Base-by-base conservation (phyloP, 2,329 filamentous ascomycete species). In the Hypoxylon sp. region DNA sequence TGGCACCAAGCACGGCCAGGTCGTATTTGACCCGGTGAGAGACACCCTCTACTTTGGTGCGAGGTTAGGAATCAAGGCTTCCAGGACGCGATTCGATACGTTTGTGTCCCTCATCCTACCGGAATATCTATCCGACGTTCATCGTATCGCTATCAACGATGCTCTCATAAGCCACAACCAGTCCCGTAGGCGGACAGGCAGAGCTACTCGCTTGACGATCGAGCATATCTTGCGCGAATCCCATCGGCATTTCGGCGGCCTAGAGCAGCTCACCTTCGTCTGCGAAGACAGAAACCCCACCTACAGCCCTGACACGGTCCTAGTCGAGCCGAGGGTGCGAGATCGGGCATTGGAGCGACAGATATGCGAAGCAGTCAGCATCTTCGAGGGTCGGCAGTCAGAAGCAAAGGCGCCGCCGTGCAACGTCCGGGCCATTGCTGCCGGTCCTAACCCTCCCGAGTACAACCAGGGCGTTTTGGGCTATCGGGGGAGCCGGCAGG, bases 31-130 rank as follows among this genome's bases (percentile, higher is more conserved):
- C 57, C 70, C 74, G 0, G 48, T 63, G 11, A 65, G 64, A 46
- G 80, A 83, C 56, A 73, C 79, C n/a, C 70, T 82, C 48, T 82
- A 78, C 66, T 81, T 82, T 61, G 79, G 79, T 29, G 73, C 75
- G 9, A 72, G 76, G 26, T 67, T 76, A 21, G 79, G 78, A 48
- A 77, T 74, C 69, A 78, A 78, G 74, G 77, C 76, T 17, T 73
- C 78, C 47, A 74, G 77, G 53, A 73, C 78, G 4, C 75, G 81
- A 60, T 77, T 82, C 52, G 73, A 74, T 47, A 78, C 77, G 11
- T 75, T 75, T 64, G 73, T 81, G 69, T 68, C 74, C 48, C 72
- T 81, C 65, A 77, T 75, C 61, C 71, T 73, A 38, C 75, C 72
- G 4, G 65, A 64, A 8, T 77, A 82, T 58, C 72, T 81, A 41